Evolutionary conservation across 106 monocot genomes (phyloP), one percentile per base, ranked within the genome.

Genomic region (Triglochin maritima): DNA sequence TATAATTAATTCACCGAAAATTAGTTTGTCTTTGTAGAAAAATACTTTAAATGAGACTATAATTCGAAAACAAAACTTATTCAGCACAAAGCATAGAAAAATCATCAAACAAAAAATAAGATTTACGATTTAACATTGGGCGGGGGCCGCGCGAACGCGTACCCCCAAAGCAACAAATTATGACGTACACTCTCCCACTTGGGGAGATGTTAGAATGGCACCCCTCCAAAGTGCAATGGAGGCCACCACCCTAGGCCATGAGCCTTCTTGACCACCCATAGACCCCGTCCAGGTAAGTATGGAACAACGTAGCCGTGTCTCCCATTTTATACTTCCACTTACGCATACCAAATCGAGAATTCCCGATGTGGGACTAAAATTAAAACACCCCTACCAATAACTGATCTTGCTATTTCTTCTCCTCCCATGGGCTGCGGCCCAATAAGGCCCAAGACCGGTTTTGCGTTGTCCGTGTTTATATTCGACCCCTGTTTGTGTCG

Each of bases 151-250:
- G 80, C 86, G 77, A 53, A 76, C 83, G 86, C 83, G 80, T 71
- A 75, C 83, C 80, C 78, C 75, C 71, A 47, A 73, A 49, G 44
- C 14, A 70, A 86, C 82, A 86, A 86, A 86, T 86, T 80, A 71
- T 77, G 77, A 86, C 86, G 80, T 86, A 70, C 83, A 86, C 79
- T 79, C 85, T 82, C 79, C 82, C 79, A 73, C 70, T 85, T 82
- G 80, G 77, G 77, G 74, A 86, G 82, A 85, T 72, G 81, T 71
- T 81, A 85, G 54, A 60, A 12, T 3, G n/a, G 71, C 61, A 50
- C 71, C 50, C 69, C 50, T 60, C 59, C 71, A 2, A 7, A 42
- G 71, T 71, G 71, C 61, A 62, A 71, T 71, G 61, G 49, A 60
- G 13, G 71, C 9, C 61, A 17, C 71, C 46, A 50, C 17, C 71